Evolutionary conservation across 768 basidiomycete species (phyloP).

Genomic region (Lentinula guzmanii): DNA sequence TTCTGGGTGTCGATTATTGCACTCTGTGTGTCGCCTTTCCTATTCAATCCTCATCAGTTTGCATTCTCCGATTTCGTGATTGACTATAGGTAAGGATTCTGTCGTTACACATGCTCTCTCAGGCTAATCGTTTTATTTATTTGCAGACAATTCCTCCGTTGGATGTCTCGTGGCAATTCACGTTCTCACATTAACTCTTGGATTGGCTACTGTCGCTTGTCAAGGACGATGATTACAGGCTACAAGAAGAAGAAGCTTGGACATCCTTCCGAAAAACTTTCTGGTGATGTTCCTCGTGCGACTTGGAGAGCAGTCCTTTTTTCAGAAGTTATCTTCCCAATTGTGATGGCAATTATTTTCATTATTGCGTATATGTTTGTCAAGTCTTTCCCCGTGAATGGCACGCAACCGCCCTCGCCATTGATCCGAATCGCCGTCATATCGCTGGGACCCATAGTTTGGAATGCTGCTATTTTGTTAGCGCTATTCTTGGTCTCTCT

Average conservation of each 20-base stretch:
- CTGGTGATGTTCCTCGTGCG: slow-evolving; percentile 91
- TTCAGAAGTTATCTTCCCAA: slow-evolving; percentile 82
- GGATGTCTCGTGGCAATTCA: slow-evolving; percentile 99
- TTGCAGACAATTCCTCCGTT: slow-evolving; percentile 88
- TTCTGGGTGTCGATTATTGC: slow-evolving; percentile 96
- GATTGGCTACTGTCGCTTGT: slow-evolving; percentile 98
- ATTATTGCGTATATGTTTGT: slow-evolving; percentile 89
- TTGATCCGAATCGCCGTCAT: slow-evolving; percentile 92
- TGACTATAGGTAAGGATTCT: slow-evolving; percentile 69
- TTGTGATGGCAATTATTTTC: slow-evolving; percentile 81
- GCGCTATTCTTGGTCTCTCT: slow-evolving; percentile 86
- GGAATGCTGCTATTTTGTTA: slow-evolving; percentile 86
- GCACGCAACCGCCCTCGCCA: slow-evolving; percentile 68
- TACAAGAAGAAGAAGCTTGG: slow-evolving; percentile 98
- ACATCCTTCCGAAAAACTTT: slow-evolving; percentile 94
- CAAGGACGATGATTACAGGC: slow-evolving; percentile 98
- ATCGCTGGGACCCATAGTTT: slow-evolving; percentile 90
- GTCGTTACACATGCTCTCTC: not conserved
- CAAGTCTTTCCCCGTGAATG: slow-evolving; percentile 74
- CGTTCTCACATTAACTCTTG: slow-evolving; percentile 96
- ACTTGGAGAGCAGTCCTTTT: slow-evolving; percentile 87
- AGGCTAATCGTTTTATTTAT: not conserved
- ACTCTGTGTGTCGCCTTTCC: slow-evolving; percentile 91
- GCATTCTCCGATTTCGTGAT: slow-evolving; percentile 95
- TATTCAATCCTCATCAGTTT: slow-evolving; percentile 99